These are phyloP conservation scores for Tetrapisispora iriomotensis DNA, from an alignment of 805 yeast species.

Conservation along the genomic window DNA sequence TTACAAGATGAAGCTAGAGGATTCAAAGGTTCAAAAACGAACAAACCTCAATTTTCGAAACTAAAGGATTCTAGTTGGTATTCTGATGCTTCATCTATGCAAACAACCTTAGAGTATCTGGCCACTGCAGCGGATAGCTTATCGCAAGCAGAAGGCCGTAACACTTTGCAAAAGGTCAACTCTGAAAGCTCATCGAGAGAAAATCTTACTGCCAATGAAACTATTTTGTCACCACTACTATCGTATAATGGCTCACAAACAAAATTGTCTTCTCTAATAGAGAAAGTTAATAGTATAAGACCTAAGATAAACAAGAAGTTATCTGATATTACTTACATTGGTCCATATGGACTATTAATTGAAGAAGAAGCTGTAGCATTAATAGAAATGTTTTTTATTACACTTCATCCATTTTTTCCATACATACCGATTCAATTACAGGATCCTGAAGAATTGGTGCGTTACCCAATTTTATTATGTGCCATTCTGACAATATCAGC, in stretches of 20 bases:
- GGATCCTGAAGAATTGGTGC: conserved; percentile 53
- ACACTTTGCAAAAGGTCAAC: not conserved
- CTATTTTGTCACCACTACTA: conserved; percentile 19
- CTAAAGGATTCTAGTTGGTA: conserved; percentile 13
- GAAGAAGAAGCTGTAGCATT: conserved; percentile 51
- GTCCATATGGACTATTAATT: conserved; percentile 41
- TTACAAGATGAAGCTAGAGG: not conserved
- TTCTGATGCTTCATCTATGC: conserved; percentile 30
- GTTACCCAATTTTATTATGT: conserved; percentile 72
- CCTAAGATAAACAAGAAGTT: conserved; percentile 33
- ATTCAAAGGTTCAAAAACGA: not conserved
- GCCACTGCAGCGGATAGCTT: conserved; percentile 53
- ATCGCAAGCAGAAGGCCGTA: not conserved
- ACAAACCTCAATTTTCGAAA: too few species aligned
- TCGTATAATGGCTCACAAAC: conserved; percentile 1
- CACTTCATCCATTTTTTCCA: conserved; percentile 88
- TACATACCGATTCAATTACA: conserved; percentile 70
- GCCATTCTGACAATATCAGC: conserved; percentile 74
- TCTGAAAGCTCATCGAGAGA: not conserved
- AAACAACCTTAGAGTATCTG: conserved; percentile 58
- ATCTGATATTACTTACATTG: conserved; percentile 54
- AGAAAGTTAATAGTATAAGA: conserved; percentile 24
- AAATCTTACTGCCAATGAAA: conserved; percentile 6
- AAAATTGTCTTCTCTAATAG: conserved; percentile 19
- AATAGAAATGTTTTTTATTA: conserved; percentile 53